Percentiles rank a stretch among this genome's conserved stretches.
Evolutionary conservation across 768 basidiomycete species (phyloP).

Genomic region (Auricularia sp.): DNA sequence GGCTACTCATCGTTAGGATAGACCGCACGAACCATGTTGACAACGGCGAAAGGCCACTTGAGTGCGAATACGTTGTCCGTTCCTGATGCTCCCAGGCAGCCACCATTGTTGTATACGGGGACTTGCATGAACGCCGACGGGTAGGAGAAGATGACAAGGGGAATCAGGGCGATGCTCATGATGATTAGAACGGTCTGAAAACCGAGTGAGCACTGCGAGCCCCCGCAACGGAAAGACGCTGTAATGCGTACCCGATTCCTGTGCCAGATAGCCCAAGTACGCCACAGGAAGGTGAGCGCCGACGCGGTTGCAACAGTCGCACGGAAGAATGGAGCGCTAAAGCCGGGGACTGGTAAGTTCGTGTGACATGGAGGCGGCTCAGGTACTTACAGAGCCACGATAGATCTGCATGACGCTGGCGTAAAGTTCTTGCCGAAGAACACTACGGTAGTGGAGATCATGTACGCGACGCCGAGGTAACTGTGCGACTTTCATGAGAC

Average conservation of each 20-base stretch:
- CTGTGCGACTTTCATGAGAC: not conserved
- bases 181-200: not conserved
- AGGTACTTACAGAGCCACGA: not conserved
- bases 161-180: not conserved
- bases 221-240: not conserved
- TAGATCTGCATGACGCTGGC: not conserved
- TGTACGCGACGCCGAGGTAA: not conserved
- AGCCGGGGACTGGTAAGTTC: no score
- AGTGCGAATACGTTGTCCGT: not conserved
- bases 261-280: not conserved
- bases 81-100: not conserved
- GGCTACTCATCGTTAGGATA: no score
- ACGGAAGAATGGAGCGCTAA: not conserved
- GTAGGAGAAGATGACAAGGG: not conserved
- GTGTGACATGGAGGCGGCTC: not conserved
- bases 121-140: conserved; percentile 1
- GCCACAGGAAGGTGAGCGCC: not conserved
- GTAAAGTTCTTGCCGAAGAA: not conserved
- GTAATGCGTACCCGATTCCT: not conserved
- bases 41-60: conserved; percentile 1
- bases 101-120: not conserved
- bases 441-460: not conserved
- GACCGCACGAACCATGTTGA: not conserved
- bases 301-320: not conserved
- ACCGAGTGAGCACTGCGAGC: no score